These are phyloP conservation scores for Ophiocordyceps unilateralis DNA, from an alignment of 2,329 filamentous ascomycete species.

Conservation along the genomic window DNA sequence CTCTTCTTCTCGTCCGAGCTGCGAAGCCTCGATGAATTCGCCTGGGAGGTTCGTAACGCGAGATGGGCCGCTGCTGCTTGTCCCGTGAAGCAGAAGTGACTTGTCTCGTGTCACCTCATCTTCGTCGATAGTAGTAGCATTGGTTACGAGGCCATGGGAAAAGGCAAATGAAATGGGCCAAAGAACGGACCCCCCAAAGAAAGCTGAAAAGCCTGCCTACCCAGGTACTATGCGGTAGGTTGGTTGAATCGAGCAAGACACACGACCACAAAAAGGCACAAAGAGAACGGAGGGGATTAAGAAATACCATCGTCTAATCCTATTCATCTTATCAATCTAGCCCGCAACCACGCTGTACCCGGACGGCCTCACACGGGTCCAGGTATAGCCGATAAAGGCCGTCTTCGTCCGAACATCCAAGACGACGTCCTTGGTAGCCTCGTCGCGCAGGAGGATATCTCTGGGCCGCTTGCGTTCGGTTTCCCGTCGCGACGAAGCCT, in stretches of 20 bases:
- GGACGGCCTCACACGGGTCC: constrained; percentile 34
- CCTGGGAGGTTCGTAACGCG: constrained; percentile 75
- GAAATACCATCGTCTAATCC: background rate
- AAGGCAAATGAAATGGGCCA: too few relatives aligned
- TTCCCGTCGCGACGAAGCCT: constrained; percentile 26
- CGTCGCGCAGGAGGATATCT: constrained; percentile 73
- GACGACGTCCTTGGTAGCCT: constrained; percentile 44
- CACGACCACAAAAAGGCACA: too few relatives aligned
- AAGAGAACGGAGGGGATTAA: too few relatives aligned
- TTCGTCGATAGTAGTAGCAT: too few relatives aligned
- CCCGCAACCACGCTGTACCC: constrained; percentile 7
- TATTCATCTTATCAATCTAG: background rate
- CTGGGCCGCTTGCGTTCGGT: constrained; percentile 50
- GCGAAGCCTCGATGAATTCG: constrained; percentile 71
- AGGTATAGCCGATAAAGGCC: constrained; percentile 84
- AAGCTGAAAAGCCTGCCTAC: too few relatives aligned
- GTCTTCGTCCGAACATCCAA: constrained; percentile 65
- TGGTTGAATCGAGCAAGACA: too few relatives aligned
- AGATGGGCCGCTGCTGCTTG: constrained; percentile 20
- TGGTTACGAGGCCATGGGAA: too few relatives aligned
- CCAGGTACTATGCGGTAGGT: too few relatives aligned
- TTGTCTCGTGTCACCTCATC: too few relatives aligned
- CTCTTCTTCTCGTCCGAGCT: constrained; percentile 78
- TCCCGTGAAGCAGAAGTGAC: background rate
- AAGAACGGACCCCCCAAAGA: too few relatives aligned